Evolutionary conservation across 192 early-diverging fungal genomes (phyloP), one percentile per base, ranked within the genome.

Genomic region (Podila epigama): DNA sequence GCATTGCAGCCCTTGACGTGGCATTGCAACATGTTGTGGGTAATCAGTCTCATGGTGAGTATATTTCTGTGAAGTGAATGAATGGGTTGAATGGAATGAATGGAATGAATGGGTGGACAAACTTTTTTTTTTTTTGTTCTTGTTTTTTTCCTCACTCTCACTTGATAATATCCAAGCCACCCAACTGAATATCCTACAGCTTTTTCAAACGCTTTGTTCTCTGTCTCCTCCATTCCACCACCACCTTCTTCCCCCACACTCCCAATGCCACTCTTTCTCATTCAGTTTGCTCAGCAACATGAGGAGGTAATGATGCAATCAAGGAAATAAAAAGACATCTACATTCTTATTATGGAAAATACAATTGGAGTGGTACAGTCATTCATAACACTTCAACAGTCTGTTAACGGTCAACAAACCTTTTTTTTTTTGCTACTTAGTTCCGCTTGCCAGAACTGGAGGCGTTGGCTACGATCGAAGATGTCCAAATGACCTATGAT

Each of bases 1-100:
- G 83, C 85, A n/a, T 87, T 89, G 87, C 97, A 99, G 83, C 89
- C 89, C 82, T 95, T 97, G 77, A 93, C 97, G 75, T 97, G 94
- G 91, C 97, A 99, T 85, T 96, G 94, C 58, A 99, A 89, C 95
- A 99, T 94, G 82, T 99, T 99, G 87, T 99, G 97, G 35, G 96
- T 97, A 41, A 99, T 89, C 66, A 99, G 92, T 84, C 97, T 90
- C 89, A 92, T 93, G 62, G 25, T 83, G 52, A 18, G 2, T 57
- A 33, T 54, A 50, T 51, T 60, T 10, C 40, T 29, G 31, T 25
- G 11, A 2, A 40, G 25, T 11, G 4, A 36, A 25, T 36, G 34
- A 20, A 13, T 50, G 11, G 42, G 27, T 33, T n/a, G n/a, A 22
- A 50, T 36, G 62, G 28, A 12, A 41, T 41, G 51, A 36, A 11